Conservation (phyloP, 805 yeast genomes). For the Tetrapisispora taiwanensis region DNA sequence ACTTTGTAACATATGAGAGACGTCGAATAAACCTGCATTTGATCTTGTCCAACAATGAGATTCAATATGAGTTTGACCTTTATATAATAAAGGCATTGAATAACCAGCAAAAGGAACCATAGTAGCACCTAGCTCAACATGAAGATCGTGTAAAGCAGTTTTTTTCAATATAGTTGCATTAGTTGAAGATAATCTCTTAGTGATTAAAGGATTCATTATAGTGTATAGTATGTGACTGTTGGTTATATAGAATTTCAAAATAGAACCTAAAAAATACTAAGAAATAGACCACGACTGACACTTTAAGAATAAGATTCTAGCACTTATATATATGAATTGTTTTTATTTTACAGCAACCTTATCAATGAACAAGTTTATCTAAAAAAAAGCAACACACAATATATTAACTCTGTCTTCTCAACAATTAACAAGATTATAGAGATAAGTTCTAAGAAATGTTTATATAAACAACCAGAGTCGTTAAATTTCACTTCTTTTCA, state of each 20-base stretch:
- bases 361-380: no score
- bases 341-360: no score
- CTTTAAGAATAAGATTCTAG: no score
- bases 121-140: constrained; percentile 68
- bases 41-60: constrained; percentile 91
- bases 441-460: no score
- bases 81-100: constrained; percentile 86
- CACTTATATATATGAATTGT: no score
- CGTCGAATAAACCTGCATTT: constrained; percentile 88
- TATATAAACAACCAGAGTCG: background rate
- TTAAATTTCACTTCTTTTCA: background rate
- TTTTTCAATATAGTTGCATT: constrained; percentile 34
- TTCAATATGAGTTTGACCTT: constrained; percentile 77
- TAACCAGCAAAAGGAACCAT: constrained; percentile 97
- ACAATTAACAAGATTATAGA: no score
- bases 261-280: no score
- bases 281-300: background rate
- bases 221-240: no score
- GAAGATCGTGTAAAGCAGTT: constrained; percentile 79
- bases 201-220: constrained; percentile 1
- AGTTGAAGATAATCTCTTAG: constrained; percentile 26
- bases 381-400: no score
- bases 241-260: no score
- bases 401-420: no score
- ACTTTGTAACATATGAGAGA: constrained; percentile 96